These are phyloP conservation scores for Cytospora leucostoma DNA, from an alignment of 2,329 filamentous ascomycete species.

Conservation along the genomic window DNA sequence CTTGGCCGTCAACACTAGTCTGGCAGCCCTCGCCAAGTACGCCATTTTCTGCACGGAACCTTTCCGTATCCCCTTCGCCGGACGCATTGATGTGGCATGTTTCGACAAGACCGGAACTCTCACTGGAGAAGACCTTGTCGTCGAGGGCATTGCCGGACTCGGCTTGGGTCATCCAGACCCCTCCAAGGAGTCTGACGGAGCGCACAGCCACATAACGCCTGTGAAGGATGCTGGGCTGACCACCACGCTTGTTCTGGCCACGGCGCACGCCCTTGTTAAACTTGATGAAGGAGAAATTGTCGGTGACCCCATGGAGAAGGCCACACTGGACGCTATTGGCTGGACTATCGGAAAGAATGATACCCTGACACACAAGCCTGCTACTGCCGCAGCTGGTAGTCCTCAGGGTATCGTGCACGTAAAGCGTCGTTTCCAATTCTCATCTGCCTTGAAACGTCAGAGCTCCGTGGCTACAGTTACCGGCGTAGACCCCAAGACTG, in stretches of 20 bases:
- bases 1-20: constrained; percentile 94
- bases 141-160: constrained; percentile 93
- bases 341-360: constrained; percentile 94
- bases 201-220: constrained; percentile 75
- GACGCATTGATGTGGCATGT: constrained; percentile 92
- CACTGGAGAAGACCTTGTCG: constrained; percentile 93
- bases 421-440: constrained; percentile 97
- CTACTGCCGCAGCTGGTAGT: constrained; percentile 48
- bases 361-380: constrained; percentile 69
- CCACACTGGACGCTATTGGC: constrained; percentile 82
- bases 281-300: constrained; percentile 96
- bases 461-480: constrained; percentile 88
- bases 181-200: constrained; percentile 72
- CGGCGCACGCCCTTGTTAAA: constrained; percentile 92
- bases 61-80: constrained; percentile 95
- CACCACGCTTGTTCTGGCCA: constrained; percentile 90
- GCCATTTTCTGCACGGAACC: constrained; percentile 99
- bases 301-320: constrained; percentile 98
- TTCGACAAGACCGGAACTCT: constrained; percentile 98
- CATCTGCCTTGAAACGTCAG: constrained; percentile 91
- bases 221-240: constrained; percentile 72
- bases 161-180: constrained; percentile 65
- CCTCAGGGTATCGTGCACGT: constrained; percentile 81
- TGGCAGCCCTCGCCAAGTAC: constrained; percentile 90
- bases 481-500: constrained; percentile 69